Evolutionary conservation across 2,329 filamentous ascomycete species (phyloP).

Genomic region (Colletotrichum gigasporum): DNA sequence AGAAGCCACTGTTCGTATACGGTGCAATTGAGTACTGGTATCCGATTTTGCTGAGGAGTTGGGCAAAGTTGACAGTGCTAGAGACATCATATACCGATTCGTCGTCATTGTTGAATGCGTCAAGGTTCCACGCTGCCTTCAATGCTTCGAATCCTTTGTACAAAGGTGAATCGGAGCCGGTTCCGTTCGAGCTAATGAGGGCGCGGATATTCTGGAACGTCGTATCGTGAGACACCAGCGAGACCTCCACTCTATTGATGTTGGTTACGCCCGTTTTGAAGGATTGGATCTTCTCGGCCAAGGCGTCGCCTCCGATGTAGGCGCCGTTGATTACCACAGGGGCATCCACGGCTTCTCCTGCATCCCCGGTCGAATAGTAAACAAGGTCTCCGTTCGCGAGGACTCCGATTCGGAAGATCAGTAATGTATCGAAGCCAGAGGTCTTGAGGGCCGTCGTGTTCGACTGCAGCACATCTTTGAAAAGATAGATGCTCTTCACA

Average conservation of each 20-base stretch:
- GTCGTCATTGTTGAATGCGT: conserved; percentile 58
- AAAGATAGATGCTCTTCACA: conserved; percentile 44
- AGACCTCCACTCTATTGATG: conserved; percentile 51
- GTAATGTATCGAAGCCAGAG: conserved; percentile 52
- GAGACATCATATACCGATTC: conserved; percentile 52
- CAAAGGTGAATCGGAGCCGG: conserved; percentile 43
- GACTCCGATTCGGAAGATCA: conserved; percentile 56
- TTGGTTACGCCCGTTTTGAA: conserved; percentile 46
- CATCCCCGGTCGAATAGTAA: conserved; percentile 54
- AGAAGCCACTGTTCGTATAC: conserved; percentile 51
- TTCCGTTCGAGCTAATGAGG: conserved; percentile 46
- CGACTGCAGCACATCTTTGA: conserved; percentile 56
- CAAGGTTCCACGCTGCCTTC: conserved; percentile 50
- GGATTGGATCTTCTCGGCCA: conserved; percentile 53
- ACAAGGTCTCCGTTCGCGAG: conserved; percentile 52
- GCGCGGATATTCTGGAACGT: conserved; percentile 43
- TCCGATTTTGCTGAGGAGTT: conserved; percentile 50
- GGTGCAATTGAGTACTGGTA: conserved; percentile 54
- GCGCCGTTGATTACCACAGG: conserved; percentile 42
- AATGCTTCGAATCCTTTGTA: conserved; percentile 52
- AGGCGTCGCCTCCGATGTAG: conserved; percentile 58
- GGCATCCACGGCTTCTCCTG: conserved; percentile 45
- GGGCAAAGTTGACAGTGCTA: conserved; percentile 52
- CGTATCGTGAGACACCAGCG: conserved; percentile 48
- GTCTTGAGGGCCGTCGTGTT: conserved; percentile 51